Conservation (phyloP, 2,329 filamentous ascomycete species). For the Teratosphaeria gauchensis region DNA sequence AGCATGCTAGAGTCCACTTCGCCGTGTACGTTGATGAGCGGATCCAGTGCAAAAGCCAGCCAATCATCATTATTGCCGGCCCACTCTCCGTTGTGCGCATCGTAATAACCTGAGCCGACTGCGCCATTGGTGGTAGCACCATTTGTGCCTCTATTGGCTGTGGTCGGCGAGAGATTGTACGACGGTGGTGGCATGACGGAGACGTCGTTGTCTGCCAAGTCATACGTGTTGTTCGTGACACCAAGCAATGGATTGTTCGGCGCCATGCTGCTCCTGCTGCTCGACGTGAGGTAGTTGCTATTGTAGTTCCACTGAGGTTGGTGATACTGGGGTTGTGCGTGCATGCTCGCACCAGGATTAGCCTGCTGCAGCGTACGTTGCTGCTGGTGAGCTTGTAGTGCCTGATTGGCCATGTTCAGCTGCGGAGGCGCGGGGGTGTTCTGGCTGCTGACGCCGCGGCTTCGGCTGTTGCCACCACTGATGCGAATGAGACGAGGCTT, state of each 20-base stretch:
- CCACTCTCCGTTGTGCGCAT: conserved; percentile 7
- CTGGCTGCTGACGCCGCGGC: conserved; percentile 12
- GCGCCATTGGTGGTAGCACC: conserved; percentile 1
- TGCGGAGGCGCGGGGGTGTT: conserved; percentile 3
- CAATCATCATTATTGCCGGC: conserved; percentile 37
- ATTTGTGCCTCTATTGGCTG: conserved; percentile 23
- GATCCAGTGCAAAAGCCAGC: conserved; percentile 53
- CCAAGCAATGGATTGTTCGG: conserved; percentile 31
- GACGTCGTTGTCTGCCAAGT: conserved; percentile 27
- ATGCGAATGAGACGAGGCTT: conserved; percentile 60
- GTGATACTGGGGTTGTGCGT: conserved; percentile 3
- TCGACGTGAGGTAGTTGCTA: conserved; percentile 9
- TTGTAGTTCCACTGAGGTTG: conserved; percentile 11
- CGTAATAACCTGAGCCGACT: conserved; percentile 12
- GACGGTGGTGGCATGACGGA: conserved; percentile 41
- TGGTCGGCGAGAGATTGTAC: conserved; percentile 24
- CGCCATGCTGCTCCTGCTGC: conserved; percentile 1
- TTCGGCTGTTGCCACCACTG: conserved; percentile 24
- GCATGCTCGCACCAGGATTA: conserved; percentile 2
- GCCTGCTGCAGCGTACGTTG: conserved; percentile 5
- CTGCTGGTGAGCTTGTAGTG: conserved; percentile 1
- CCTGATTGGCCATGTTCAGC: conserved; percentile 3
- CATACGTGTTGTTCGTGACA: conserved; percentile 36
- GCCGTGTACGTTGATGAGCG: conserved; percentile 46
- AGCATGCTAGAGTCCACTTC: conserved; percentile 47